These are phyloP conservation scores for Pythium aquatile DNA, from an alignment of 352 stramenopile species.

Conservation along the genomic window DNA sequence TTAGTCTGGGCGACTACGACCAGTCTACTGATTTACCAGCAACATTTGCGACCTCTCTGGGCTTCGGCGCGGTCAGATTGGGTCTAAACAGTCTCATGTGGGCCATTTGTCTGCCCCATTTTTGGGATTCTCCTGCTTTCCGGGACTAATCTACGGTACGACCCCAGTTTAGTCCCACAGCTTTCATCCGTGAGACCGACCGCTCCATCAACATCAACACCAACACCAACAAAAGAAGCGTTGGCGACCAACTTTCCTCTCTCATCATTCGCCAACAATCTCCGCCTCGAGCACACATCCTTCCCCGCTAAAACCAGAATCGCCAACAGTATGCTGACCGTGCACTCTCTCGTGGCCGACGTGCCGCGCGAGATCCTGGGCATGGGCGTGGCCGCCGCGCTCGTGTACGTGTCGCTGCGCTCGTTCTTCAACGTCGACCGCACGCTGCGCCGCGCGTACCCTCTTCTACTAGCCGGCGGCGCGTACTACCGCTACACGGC, in stretches of 20 bases:
- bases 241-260: slow-evolving; percentile 9
- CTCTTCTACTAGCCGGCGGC: slow-evolving; percentile 45
- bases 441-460: slow-evolving; percentile 53
- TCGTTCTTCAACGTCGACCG: slow-evolving; percentile 70
- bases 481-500: slow-evolving; percentile 51
- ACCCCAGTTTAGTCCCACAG: slow-evolving; percentile 25
- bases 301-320: not conserved
- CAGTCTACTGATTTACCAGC: slow-evolving; percentile 18
- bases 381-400: slow-evolving; percentile 34
- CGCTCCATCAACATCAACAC: not conserved
- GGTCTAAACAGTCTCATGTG: slow-evolving; percentile 18
- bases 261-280: slow-evolving; percentile 24
- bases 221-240: slow-evolving; percentile 1
- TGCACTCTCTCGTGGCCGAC: slow-evolving; percentile 28
- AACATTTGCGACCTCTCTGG: not conserved
- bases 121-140: not conserved
- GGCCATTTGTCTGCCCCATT: slow-evolving; percentile 20
- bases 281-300: not conserved
- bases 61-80: slow-evolving; percentile 8
- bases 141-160: slow-evolving; percentile 26
- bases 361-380: slow-evolving; percentile 34
- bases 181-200: not conserved
- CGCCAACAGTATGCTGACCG: slow-evolving; percentile 22
- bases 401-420: slow-evolving; percentile 64
- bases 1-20: slow-evolving; percentile 7